A percentile compares a stretch with the other conserved stretches of the same genome.
These are phyloP conservation scores for Saturnispora besseyi DNA, from an alignment of 805 yeast species.

Conservation along the genomic window DNA sequence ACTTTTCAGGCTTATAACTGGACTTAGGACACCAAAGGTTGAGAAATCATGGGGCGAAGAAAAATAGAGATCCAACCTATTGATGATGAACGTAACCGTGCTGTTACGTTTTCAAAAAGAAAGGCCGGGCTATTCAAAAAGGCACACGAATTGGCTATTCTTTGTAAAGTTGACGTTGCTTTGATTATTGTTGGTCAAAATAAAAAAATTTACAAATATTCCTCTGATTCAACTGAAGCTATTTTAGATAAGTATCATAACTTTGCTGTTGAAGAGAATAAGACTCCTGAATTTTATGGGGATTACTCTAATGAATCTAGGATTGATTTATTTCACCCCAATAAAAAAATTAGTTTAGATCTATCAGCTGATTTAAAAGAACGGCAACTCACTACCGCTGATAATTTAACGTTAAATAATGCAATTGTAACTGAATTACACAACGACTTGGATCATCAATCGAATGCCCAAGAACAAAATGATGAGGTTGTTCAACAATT, in stretches of 20 bases:
- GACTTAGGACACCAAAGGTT: background rate
- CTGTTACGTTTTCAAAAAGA: constrained; percentile 84
- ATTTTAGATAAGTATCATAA: constrained; percentile 33
- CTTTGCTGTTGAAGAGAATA: constrained; percentile 41
- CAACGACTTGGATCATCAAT: background rate
- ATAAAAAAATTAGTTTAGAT: background rate
- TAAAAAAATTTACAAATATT: constrained; percentile 76
- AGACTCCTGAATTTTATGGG: constrained; percentile 61
- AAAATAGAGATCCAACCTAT: constrained; percentile 91
- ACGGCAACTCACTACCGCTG: background rate
- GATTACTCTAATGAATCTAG: constrained; percentile 31
- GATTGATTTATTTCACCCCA: constrained; percentile 3
- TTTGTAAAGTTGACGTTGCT: constrained; percentile 90
- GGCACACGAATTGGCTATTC: constrained; percentile 77
- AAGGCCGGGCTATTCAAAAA: constrained; percentile 90
- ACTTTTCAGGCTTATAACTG: background rate
- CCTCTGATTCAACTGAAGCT: constrained; percentile 55
- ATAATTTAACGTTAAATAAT: background rate
- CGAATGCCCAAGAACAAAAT: background rate
- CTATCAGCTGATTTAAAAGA: background rate
- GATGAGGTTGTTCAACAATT: background rate
- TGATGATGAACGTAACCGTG: constrained; percentile 76
- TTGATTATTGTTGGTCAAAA: constrained; percentile 79
- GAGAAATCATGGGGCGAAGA: constrained; percentile 80
- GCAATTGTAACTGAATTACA: constrained; percentile 7